Conservation (phyloP, 495 filamentous ascomycete genomes). For the Sporormia fimetaria region DNA sequence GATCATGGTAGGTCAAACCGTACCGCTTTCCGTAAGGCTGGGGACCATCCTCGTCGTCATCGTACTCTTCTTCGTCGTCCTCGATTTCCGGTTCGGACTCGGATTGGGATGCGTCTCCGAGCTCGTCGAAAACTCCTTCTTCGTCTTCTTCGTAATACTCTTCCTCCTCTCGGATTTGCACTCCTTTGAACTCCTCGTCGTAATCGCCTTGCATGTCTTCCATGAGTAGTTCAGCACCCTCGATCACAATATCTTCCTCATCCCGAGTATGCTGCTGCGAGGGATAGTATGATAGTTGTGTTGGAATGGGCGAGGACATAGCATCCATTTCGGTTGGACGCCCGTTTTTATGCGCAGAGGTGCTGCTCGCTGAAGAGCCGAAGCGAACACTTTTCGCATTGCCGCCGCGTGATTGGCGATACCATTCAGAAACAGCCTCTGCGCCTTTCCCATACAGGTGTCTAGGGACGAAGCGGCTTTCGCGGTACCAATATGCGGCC, state of each 20-base stretch:
- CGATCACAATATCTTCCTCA: slow-evolving; percentile 3
- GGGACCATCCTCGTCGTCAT: slow-evolving; percentile 9
- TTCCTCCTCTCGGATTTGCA: slow-evolving; percentile 1
- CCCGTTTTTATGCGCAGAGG: background rate
- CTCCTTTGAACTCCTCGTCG: slow-evolving; percentile 1
- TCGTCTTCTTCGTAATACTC: slow-evolving; percentile 4
- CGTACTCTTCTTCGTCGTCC: slow-evolving; percentile 11
- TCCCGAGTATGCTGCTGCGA: background rate
- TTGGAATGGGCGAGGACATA: slow-evolving; percentile 8
- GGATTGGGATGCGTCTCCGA: slow-evolving; percentile 5
- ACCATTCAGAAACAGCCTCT: slow-evolving; percentile 13
- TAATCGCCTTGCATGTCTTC: slow-evolving; percentile 5
- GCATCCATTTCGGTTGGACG: background rate
- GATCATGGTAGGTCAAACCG: background rate
- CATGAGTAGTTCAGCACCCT: slow-evolving; percentile 4
- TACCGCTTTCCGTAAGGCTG: slow-evolving; percentile 12
- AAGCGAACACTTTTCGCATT: background rate
- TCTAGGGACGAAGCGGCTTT: slow-evolving; percentile 30
- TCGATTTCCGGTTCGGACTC: slow-evolving; percentile 8
- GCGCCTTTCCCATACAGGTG: slow-evolving; percentile 30
- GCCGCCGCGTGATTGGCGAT: slow-evolving; percentile 1
- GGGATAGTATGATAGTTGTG: slow-evolving; percentile 11
- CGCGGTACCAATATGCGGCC: slow-evolving; percentile 24
- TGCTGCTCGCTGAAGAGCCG: background rate
- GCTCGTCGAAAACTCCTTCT: slow-evolving; percentile 3